Evolutionary conservation across 2,329 filamentous ascomycete genomes (phyloP).

Genomic region (Thermomyces lanuginosus): DNA sequence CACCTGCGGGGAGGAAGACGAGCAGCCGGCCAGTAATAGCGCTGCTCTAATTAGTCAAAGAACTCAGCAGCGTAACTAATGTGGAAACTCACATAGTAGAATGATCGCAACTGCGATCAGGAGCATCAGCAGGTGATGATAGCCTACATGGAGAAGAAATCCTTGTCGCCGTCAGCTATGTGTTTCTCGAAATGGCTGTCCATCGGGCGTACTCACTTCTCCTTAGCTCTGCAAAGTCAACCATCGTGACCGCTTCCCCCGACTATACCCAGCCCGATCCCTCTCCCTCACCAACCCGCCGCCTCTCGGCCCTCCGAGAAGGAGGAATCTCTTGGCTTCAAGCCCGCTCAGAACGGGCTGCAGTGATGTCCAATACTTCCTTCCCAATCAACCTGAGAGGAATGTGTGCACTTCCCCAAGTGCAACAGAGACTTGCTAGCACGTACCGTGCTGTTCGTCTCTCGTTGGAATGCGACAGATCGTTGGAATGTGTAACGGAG

Average conservation of each 20-base stretch:
- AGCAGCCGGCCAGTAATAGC: slow-evolving; percentile 84
- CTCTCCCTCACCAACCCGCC: slow-evolving; percentile 11
- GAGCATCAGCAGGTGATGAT: slow-evolving; percentile 90
- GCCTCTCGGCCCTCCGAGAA: slow-evolving; percentile 21
- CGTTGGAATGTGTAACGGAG: too few species aligned
- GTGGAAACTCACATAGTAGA: slow-evolving; percentile 58
- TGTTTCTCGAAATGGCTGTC: too few species aligned
- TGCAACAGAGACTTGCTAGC: too few species aligned
- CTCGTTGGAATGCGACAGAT: too few species aligned
- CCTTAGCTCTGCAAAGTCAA: too few species aligned
- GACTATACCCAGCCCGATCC: too few species aligned
- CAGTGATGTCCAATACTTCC: too few species aligned
- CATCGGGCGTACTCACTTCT: slow-evolving; percentile 4
- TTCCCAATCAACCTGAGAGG: not conserved
- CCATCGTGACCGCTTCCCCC: too few species aligned
- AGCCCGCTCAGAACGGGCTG: not conserved
- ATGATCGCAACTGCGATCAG: slow-evolving; percentile 88
- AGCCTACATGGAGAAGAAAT: slow-evolving; percentile 46
- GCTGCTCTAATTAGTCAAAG: slow-evolving; percentile 37
- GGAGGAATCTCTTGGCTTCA: slow-evolving; percentile 4
- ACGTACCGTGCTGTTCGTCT: too few species aligned
- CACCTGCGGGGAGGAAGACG: slow-evolving; percentile 86
- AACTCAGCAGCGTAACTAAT: slow-evolving; percentile 2
- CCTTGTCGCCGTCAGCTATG: too few species aligned
- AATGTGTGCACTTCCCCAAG: too few species aligned